Conservation (phyloP, 768 basidiomycete species). For the Lactifluus rugatus region DNA sequence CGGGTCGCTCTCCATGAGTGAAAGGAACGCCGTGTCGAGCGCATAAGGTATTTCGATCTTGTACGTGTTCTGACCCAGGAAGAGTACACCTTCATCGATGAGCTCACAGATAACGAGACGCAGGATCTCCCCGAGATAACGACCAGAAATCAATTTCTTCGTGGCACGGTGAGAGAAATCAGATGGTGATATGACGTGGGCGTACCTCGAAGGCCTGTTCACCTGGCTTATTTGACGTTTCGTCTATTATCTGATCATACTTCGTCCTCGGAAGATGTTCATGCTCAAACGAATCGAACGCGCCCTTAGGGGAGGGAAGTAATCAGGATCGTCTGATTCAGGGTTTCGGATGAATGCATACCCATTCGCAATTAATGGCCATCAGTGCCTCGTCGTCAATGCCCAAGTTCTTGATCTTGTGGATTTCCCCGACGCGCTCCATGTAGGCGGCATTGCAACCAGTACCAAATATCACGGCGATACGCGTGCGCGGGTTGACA, state of each 20-base stretch:
- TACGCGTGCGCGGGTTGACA: conserved; percentile 82
- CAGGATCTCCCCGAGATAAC: conserved; percentile 93
- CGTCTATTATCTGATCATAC: conserved; percentile 88
- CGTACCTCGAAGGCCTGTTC: conserved; percentile 88
- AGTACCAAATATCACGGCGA: conserved; percentile 95
- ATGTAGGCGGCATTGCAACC: conserved; percentile 98
- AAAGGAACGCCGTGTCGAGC: conserved; percentile 95
- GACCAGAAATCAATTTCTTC: conserved; percentile 89
- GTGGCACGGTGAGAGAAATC: neutral
- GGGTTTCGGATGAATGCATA: conserved; percentile 27
- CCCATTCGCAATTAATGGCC: conserved; percentile 98
- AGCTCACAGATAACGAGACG: conserved; percentile 92
- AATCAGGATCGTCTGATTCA: neutral
- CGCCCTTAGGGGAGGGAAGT: conserved; percentile 47
- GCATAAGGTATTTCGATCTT: conserved; percentile 90
- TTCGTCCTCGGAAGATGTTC: conserved; percentile 92
- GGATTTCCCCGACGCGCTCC: conserved; percentile 78
- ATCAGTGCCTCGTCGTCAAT: conserved; percentile 60
- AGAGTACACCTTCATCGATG: conserved; percentile 92
- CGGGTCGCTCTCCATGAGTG: conserved; percentile 93
- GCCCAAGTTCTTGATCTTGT: conserved; percentile 73
- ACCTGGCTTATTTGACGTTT: conserved; percentile 90
- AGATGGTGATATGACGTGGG: neutral
- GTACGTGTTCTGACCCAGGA: conserved; percentile 97
- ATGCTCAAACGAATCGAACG: conserved; percentile 94